Conservation (phyloP, 1,139 yeast species). For the Nakaseomyces uthaithaninus region DNA sequence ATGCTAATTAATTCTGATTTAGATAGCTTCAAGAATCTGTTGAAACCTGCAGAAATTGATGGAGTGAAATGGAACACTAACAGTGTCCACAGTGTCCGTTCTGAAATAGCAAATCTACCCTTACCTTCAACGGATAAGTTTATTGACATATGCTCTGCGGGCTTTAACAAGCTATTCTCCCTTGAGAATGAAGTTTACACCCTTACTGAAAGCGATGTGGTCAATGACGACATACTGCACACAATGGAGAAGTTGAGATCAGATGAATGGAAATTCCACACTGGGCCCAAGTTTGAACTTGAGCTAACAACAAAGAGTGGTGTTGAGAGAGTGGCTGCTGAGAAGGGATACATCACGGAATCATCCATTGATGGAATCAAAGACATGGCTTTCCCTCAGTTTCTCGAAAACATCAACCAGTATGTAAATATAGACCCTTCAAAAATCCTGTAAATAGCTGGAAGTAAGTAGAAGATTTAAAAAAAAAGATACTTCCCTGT, state of each 20-base stretch:
- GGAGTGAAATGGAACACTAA: constrained; percentile 46
- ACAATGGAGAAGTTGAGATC: constrained; percentile 20
- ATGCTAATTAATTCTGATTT: constrained; percentile 72
- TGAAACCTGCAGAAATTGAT: constrained; percentile 42
- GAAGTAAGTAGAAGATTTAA: background rate
- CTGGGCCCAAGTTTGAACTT: constrained; percentile 28
- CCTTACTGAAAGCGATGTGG: constrained; percentile 21
- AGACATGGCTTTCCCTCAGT: constrained; percentile 45
- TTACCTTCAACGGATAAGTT: constrained; percentile 20
- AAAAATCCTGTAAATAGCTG: constrained; percentile 6
- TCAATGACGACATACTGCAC: constrained; percentile 20
- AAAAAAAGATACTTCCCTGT: background rate
- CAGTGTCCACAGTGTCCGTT: constrained; percentile 68
- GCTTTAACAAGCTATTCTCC: constrained; percentile 16
- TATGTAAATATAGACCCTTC: background rate
- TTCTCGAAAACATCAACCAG: constrained; percentile 33
- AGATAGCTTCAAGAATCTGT: constrained; percentile 45
- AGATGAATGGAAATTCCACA: constrained; percentile 25
- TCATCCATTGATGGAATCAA: constrained; percentile 14
- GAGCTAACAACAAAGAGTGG: constrained; percentile 10
- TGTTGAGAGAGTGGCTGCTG: constrained; percentile 19
- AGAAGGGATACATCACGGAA: constrained; percentile 23
- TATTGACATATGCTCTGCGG: constrained; percentile 20
- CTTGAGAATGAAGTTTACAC: constrained; percentile 14
- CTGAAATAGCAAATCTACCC: constrained; percentile 62